Percentiles rank a stretch among this genome's conserved stretches.
These are phyloP conservation scores for Taphrina betulina DNA, from an alignment of 1,139 yeast species.

Conservation along the genomic window DNA sequence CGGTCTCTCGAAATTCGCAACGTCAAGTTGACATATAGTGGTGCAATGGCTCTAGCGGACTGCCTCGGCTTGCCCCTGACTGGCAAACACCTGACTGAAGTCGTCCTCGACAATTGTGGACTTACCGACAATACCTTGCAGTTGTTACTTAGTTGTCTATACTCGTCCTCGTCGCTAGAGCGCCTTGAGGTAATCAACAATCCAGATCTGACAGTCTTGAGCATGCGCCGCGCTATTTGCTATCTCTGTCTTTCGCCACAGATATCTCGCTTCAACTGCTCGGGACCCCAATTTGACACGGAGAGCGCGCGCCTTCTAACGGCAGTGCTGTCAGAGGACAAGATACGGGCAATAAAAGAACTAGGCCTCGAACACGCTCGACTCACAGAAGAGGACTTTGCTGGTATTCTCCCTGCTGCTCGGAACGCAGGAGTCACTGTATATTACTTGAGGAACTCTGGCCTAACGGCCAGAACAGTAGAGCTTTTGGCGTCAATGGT, in stretches of 20 bases:
- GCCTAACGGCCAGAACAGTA: not conserved
- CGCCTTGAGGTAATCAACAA: conserved; percentile 5
- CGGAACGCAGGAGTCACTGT: conserved; percentile 15
- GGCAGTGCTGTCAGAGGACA: conserved; percentile 3
- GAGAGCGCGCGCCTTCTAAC: not conserved
- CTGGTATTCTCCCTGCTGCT: conserved; percentile 5
- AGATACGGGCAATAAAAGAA: conserved; percentile 12
- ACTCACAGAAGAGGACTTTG: not conserved
- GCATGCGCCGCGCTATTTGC: conserved; percentile 14
- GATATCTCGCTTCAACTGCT: conserved; percentile 8
- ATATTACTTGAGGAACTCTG: not conserved
- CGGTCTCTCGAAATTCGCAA: conserved; percentile 8
- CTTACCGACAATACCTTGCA: conserved; percentile 16
- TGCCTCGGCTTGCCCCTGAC: conserved; percentile 24
- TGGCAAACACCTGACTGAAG: conserved; percentile 27
- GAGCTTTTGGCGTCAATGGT: conserved; percentile 5
- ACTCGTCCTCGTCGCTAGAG: conserved; percentile 13
- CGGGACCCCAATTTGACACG: conserved; percentile 11
- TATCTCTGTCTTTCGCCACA: conserved; percentile 26
- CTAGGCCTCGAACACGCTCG: conserved; percentile 2
- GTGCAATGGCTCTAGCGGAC: conserved; percentile 27
- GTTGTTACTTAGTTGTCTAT: conserved; percentile 20
- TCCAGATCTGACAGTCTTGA: conserved; percentile 1
- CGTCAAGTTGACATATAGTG: conserved; percentile 5
- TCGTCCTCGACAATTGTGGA: conserved; percentile 14